Percentiles rank a stretch among this genome's conserved stretches.
phyloP scores from a whole-genome alignment of 2,329 filamentous ascomycete genomes.

The Trichoderma atrobrunneum region DNA sequence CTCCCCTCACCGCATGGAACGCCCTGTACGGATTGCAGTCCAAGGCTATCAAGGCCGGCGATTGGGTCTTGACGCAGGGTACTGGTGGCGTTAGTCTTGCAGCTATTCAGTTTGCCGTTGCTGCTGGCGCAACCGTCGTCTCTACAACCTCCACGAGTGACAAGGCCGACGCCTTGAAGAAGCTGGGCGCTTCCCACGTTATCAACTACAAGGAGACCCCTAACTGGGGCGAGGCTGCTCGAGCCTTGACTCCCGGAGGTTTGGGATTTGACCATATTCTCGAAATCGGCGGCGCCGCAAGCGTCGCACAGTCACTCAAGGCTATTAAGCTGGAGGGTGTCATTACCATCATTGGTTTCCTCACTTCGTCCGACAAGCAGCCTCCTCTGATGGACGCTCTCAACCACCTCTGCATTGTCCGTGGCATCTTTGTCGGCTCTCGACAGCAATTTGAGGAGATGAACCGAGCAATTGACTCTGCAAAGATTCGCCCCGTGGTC shows the following conservation, averaged over 20 bases:
- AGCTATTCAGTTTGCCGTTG: conserved; percentile 41
- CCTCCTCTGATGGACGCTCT: not conserved
- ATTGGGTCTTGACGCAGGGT: conserved; percentile 41
- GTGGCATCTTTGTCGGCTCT: conserved; percentile 41
- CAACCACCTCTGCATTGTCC: conserved; percentile 28
- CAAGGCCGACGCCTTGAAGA: conserved; percentile 37
- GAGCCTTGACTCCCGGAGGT: conserved; percentile 33
- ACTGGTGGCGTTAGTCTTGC: conserved; percentile 44
- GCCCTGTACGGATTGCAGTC: conserved; percentile 49
- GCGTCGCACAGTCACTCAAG: conserved; percentile 40
- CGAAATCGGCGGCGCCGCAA: conserved; percentile 41
- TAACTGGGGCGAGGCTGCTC: conserved; percentile 41
- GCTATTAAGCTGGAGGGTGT: conserved; percentile 41
- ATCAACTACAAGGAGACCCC: conserved; percentile 42
- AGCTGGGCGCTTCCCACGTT: conserved; percentile 41
- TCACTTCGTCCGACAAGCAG: conserved; percentile 10
- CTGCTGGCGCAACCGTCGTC: conserved; percentile 40
- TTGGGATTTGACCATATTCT: conserved; percentile 43
- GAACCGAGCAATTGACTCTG: conserved; percentile 41
- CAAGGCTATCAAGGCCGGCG: conserved; percentile 28
- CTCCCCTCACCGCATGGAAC: conserved; percentile 57
- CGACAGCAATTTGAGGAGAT: conserved; percentile 44
- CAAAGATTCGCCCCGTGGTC: conserved; percentile 43
- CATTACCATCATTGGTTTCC: conserved; percentile 36
- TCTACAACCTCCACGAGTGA: conserved; percentile 39